Evolutionary conservation across 257 asterid species (phyloP), one percentile per base, ranked within the genome.

Genomic region (Nicotiana benthamiana): DNA sequence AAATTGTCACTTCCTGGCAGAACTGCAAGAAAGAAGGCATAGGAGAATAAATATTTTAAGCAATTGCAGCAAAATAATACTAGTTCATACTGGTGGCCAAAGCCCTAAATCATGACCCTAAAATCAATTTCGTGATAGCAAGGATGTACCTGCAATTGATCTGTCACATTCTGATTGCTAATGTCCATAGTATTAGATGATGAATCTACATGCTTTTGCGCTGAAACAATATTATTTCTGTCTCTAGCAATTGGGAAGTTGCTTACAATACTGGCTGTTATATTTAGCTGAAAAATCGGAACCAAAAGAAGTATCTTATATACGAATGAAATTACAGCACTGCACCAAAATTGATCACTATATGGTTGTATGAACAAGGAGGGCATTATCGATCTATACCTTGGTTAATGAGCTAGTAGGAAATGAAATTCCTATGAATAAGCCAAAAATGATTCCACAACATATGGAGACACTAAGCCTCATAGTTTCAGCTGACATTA

Each of bases 341-440:
- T 56, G 70, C 30, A 61, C 67, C 67, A 77, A 46, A 72, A 22
- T 1, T 20, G 36, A 72, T n/a, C 77, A 72, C 22, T 13, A 46
- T 22, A 43, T 43, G 15, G 22, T 54, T 22, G 60, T 72, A 72
- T 1, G 77, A 43, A 12, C 46, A 72, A 9, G 46, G 18, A 59
- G 16, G 67, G 3, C 17, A 59, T 28, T 64, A n/a, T 18, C 12
- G 12, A 40, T 40, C 9, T 20, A 36, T 62, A 94, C 98, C 97
- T 91, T 89, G 62, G 89, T 84, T 72, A 89, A 86, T 9, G 91
- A 83, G 77, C 86, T 85, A 7, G 89, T 48, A 52, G 97, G 97
- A 81, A 85, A 90, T 48, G 94, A 88, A 63, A 90, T 79, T 87
- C 97, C 97, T 48, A 91, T 28, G 9, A 93, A 81, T 92, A 90